phyloP scores from a whole-genome alignment of 2,329 filamentous ascomycete species.

The Sporothrix inflata region DNA sequence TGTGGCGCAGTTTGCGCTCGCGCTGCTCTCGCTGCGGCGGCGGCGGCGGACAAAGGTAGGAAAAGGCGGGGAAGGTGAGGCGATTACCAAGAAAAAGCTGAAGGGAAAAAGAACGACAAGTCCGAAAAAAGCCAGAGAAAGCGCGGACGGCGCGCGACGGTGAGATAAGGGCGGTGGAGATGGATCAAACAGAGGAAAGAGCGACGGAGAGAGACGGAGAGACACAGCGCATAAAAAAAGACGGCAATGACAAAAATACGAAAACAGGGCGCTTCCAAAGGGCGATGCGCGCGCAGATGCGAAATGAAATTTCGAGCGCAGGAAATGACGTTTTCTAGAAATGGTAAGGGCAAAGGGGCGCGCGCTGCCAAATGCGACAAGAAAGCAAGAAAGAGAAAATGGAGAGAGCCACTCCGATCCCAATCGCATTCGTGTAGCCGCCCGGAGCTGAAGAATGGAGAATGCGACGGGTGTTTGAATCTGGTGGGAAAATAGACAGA shows the following conservation, averaged over 20 bases:
- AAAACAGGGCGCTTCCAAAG: not conserved
- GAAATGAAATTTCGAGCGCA: not conserved
- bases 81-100: constrained; percentile 23
- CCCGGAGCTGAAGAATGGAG: constrained; percentile 2
- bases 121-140: not conserved
- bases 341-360: not conserved
- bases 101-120: too few species aligned
- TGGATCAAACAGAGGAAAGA: not conserved
- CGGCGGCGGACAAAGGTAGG: constrained; percentile 16
- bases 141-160: constrained; percentile 19
- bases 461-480: not conserved
- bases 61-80: constrained; percentile 20
- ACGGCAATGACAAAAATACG: not conserved
- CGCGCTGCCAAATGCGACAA: not conserved
- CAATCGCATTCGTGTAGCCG: constrained; percentile 7
- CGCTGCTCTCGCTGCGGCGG: not conserved
- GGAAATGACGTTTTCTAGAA: constrained; percentile 6
- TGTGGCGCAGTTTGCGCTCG: constrained; percentile 19
- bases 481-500: not conserved
- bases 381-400: not conserved
- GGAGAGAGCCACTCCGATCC: not conserved
- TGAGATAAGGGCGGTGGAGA: constrained; percentile 21
- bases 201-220: not conserved
- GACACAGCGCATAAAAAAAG: not conserved
- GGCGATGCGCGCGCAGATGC: not conserved